These are phyloP conservation scores for Tricholoma bakamatsutake DNA, from an alignment of 768 basidiomycete species.

Conservation along the genomic window DNA sequence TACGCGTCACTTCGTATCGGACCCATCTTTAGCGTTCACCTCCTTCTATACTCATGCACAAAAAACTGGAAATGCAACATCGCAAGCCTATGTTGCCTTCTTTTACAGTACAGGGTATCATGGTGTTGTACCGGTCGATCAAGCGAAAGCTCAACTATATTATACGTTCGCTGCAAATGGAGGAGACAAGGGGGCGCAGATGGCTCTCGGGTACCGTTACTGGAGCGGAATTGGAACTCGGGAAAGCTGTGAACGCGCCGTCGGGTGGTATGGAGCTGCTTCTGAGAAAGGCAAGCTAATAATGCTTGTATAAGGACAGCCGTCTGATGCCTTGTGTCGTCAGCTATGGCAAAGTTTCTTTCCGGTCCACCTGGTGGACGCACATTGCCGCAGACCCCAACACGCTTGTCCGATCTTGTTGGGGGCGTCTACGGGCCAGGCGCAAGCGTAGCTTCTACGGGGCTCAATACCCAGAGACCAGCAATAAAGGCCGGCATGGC, in stretches of 20 bases:
- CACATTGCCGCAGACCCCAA: conserved; percentile 75
- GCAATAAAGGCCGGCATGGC: conserved; percentile 82
- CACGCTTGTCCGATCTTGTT: conserved; percentile 79
- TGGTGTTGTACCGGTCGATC: conserved; percentile 54
- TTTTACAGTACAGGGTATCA: conserved; percentile 85
- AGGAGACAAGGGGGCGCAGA: conserved; percentile 81
- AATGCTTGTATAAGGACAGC: neutral
- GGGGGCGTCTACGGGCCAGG: conserved; percentile 96
- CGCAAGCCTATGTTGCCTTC: conserved; percentile 83
- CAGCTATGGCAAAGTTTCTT: conserved; percentile 76
- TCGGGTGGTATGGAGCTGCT: conserved; percentile 86
- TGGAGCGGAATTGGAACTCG: conserved; percentile 94
- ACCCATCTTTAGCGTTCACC: conserved; percentile 59
- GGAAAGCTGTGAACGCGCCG: conserved; percentile 79
- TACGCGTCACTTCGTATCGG: conserved; percentile 53
- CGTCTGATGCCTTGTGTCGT: neutral
- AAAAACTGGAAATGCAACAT: conserved; percentile 75
- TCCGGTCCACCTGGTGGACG: conserved; percentile 90
- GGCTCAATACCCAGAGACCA: conserved; percentile 60
- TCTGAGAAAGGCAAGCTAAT: conserved; percentile 65
- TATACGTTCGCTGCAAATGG: conserved; percentile 93
- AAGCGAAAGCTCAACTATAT: conserved; percentile 82
- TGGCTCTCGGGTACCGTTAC: conserved; percentile 90
- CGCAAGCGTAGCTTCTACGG: conserved; percentile 89
- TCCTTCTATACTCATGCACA: conserved; percentile 59